phyloP scores from a whole-genome alignment of 2,329 filamentous ascomycete species.

The Sarocladiaceae sp. region DNA sequence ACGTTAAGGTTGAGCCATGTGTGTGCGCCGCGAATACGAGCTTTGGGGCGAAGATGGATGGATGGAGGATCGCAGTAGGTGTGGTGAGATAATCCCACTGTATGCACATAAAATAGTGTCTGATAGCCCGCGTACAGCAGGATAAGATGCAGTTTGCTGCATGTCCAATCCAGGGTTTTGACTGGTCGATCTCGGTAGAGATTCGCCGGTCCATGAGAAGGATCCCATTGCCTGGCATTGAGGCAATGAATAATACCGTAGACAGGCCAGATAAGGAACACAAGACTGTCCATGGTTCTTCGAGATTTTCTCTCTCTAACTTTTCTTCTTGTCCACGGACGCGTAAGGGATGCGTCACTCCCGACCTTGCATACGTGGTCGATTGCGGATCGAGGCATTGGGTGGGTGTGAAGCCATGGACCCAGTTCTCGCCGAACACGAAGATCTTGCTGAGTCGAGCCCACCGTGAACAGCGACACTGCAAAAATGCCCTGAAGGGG shows the following conservation, averaged over 20 bases:
- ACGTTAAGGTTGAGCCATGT: constrained; percentile 3
- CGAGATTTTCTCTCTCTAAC: background rate
- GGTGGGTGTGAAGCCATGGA: background rate
- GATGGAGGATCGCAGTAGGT: background rate
- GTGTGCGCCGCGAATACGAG: background rate
- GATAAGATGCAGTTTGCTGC: too few relatives aligned
- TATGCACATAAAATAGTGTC: too few relatives aligned
- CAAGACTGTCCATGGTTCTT: too few relatives aligned
- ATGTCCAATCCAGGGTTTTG: background rate
- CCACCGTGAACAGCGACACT: background rate
- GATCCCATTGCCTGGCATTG: too few relatives aligned
- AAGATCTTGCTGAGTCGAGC: background rate
- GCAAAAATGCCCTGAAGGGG: background rate
- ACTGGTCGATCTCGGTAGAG: background rate
- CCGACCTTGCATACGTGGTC: background rate
- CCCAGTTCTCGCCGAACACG: background rate
- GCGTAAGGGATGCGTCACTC: constrained; percentile 7
- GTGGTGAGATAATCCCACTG: background rate
- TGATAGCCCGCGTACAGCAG: too few relatives aligned
- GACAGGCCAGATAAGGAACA: too few relatives aligned
- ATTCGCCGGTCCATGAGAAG: too few relatives aligned
- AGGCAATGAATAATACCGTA: too few relatives aligned
- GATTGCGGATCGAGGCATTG: background rate
- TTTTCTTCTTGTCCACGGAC: background rate
- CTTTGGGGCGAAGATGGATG: background rate